A percentile compares a stretch with the other conserved stretches of the same genome.
phyloP scores from a whole-genome alignment of 1,139 yeast genomes.

The Kurtzmaniella quercitrusa region DNA sequence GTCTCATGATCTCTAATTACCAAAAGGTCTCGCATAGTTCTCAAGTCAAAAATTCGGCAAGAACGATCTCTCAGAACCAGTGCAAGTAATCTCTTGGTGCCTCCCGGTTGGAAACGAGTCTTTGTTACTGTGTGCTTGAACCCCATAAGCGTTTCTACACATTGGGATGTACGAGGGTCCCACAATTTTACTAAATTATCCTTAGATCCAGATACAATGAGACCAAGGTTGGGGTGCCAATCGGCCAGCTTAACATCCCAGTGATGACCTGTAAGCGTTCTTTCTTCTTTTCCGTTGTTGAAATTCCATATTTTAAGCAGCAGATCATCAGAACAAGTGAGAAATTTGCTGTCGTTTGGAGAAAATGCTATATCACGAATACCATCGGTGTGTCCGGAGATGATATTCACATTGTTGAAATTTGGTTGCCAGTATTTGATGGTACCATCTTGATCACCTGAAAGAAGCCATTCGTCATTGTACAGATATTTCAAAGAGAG shows the following conservation, averaged over 20 bases:
- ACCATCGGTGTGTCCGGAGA: slow-evolving; percentile 77
- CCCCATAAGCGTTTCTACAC: slow-evolving; percentile 80
- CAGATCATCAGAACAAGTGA: slow-evolving; percentile 90
- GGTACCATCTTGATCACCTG: slow-evolving; percentile 90
- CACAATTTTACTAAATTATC: slow-evolving; percentile 90
- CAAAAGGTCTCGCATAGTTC: slow-evolving; percentile 75
- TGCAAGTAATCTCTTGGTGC: slow-evolving; percentile 67
- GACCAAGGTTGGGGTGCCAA: slow-evolving; percentile 90
- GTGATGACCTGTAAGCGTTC: slow-evolving; percentile 83
- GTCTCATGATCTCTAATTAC: slow-evolving; percentile 77
- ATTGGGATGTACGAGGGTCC: slow-evolving; percentile 84
- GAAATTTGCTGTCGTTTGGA: slow-evolving; percentile 86
- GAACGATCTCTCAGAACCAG: slow-evolving; percentile 88
- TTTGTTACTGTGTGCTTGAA: slow-evolving; percentile 90
- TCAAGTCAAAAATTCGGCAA: slow-evolving; percentile 78
- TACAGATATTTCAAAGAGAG: slow-evolving; percentile 78
- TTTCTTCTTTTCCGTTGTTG: slow-evolving; percentile 82
- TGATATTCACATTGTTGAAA: slow-evolving; percentile 88
- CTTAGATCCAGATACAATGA: slow-evolving; percentile 84
- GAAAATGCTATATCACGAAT: slow-evolving; percentile 85
- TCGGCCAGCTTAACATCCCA: slow-evolving; percentile 98
- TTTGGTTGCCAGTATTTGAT: slow-evolving; percentile 98
- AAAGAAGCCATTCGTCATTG: slow-evolving; percentile 89
- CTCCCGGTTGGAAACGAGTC: slow-evolving; percentile 75
- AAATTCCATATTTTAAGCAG: slow-evolving; percentile 91